Base-by-base conservation (phyloP, 176 grass and related monocot genomes). In the Leersia perrieri region DNA sequence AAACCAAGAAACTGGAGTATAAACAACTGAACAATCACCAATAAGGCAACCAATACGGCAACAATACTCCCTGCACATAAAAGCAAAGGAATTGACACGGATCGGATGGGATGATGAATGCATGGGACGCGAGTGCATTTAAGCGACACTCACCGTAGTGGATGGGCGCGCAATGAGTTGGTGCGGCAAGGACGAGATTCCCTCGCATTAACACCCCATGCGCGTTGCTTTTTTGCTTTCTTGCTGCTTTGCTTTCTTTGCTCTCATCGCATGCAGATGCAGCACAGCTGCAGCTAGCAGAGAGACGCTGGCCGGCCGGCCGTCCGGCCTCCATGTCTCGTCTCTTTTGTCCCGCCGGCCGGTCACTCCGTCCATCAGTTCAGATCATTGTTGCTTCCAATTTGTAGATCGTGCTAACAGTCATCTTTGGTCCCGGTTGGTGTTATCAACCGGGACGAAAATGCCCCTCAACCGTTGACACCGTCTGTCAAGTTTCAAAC, bases 171-270 rank as follows among this genome's bases (percentile, higher is more conserved):
- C 51, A 81, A 5, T 42, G 30, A 76, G 73, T 76, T 62, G 38
- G 74, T 70, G 66, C 69, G 53, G 82, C 47, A 84, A 84, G 82
- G 64, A 32, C 33, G 47, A 84, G 82, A 77, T 70, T 84, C 82
- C 82, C 65, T 63, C 36, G 36, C 82, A 77, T 84, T 84, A 23
- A 84, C 57, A 13, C 26, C 64, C n/a, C 44, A n/a, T n/a, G n/a
- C n/a, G n/a, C n/a, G n/a, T n/a, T n/a, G n/a, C n/a, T n/a, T n/a
- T n/a, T n/a, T n/a, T n/a, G n/a, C n/a, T n/a, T n/a, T n/a, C n/a
- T n/a, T n/a, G n/a, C n/a, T n/a, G 20, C 51, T 55, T n/a, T 15
- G 42, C 42, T 49, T 11, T 10, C 53, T 7, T 38, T 23, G 22
- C 53, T 10, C 49, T 5, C 20, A 44, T 44, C 41, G 41, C 41